These are phyloP conservation scores for Claviceps quebecensis DNA, from an alignment of 2,329 filamentous ascomycete genomes.

Conservation along the genomic window DNA sequence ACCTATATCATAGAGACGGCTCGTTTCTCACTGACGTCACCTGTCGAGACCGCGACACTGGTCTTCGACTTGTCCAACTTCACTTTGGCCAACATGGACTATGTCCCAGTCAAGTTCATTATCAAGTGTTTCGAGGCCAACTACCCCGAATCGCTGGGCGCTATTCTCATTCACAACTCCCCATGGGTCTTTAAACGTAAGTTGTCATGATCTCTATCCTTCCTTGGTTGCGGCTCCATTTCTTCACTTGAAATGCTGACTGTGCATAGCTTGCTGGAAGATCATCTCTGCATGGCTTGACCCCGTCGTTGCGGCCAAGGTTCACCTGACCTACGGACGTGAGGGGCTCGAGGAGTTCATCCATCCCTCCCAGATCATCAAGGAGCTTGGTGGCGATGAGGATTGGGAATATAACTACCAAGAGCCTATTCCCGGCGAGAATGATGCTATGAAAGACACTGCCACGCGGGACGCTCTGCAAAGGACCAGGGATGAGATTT, in stretches of 20 bases:
- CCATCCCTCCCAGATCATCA: slow-evolving; percentile 45
- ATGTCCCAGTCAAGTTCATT: slow-evolving; percentile 63
- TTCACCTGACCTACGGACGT: slow-evolving; percentile 51
- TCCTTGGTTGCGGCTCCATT: neutral
- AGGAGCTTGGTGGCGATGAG: slow-evolving; percentile 46
- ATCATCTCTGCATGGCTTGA: slow-evolving; percentile 66
- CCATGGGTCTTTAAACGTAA: slow-evolving; percentile 52
- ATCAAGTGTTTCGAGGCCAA: slow-evolving; percentile 69
- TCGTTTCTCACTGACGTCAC: slow-evolving; percentile 6
- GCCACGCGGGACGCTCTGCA: slow-evolving; percentile 34
- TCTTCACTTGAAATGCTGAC: neutral
- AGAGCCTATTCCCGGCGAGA: slow-evolving; percentile 46
- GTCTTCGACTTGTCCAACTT: slow-evolving; percentile 64
- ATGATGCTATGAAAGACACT: slow-evolving; percentile 33
- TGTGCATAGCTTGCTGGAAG: slow-evolving; percentile 28
- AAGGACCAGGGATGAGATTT: slow-evolving; percentile 35
- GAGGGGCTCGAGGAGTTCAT: slow-evolving; percentile 51
- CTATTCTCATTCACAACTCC: slow-evolving; percentile 60
- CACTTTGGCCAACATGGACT: slow-evolving; percentile 61
- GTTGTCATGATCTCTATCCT: neutral
- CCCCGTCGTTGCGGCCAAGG: slow-evolving; percentile 58
- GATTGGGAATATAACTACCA: slow-evolving; percentile 51
- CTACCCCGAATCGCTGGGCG: slow-evolving; percentile 59
- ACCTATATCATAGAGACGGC: slow-evolving; percentile 25
- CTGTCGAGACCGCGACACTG: slow-evolving; percentile 21